Base-by-base conservation (phyloP, 176 grass and related monocot species). In the Musa acuminata region DNA sequence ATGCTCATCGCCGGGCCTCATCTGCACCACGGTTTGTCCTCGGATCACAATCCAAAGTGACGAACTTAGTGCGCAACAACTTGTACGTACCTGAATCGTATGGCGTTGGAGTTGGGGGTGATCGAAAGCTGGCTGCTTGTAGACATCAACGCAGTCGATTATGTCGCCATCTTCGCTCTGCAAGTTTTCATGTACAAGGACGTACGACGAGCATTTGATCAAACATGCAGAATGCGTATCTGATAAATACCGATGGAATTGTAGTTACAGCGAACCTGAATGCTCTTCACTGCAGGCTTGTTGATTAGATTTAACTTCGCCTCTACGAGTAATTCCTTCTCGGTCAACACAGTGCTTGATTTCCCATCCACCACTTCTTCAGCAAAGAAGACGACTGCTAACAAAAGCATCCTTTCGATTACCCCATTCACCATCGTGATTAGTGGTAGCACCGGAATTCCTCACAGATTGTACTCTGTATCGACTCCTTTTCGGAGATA, bases 131-230 rank as follows among this genome's bases (percentile, higher is more conserved):
- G 66, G 66, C 59, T 84, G 77, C 58, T 79, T 79, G 77, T 84
- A 69, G 22, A 84, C 79, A 52, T 84, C 52, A 1, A 84, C 82
- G 16, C 82, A 84, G 50, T 84, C 82, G 14, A 74, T 69, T 67
- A 49, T 80, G 67, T 79, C 75, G 1, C 76, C 82, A 59, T 79
- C 35, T 72, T 84, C 69, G 67, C 75, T 63, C 82, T 84, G 49
- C 49, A 52, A n/a, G 22, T n/a, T 69, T 10, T 69, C 48, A 7
- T 55, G 23, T 65, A 50, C 0, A 43, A 43, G 35, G 35, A 43
- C 35, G 35, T 43, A 43, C 35, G 35, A 43, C 35, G 35, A 43
- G 35, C 4, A 6, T 43, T 43, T 43, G 35, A 43, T 43, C 35
- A 43, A 43, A 43, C 35, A 43, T 6, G 35, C 35, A 5, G 35